Percentiles rank a stretch among this genome's conserved stretches.
Conservation (phyloP, 352 stramenopile genomes). For the Phytophthora tubulina region DNA sequence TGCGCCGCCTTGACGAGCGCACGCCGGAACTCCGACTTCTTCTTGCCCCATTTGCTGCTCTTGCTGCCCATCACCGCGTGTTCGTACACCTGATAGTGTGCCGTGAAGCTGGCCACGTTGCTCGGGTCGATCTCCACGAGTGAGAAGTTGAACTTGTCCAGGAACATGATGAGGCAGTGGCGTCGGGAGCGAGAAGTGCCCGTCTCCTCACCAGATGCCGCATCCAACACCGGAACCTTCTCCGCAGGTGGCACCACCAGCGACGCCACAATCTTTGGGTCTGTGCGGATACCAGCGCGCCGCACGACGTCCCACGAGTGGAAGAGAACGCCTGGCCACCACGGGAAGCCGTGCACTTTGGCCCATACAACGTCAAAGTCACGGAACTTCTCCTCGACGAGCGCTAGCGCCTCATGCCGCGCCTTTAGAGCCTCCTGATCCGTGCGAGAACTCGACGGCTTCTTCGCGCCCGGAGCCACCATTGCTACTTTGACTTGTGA, state of each 20-base stretch:
- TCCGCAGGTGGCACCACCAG: conserved; percentile 53
- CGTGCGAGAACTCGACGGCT: conserved; percentile 32
- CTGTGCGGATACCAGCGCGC: conserved; percentile 49
- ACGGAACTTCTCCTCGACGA: conserved; percentile 66
- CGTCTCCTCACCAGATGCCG: conserved; percentile 35
- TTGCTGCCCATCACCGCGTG: conserved; percentile 45
- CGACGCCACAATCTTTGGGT: conserved; percentile 44
- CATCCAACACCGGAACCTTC: conserved; percentile 40
- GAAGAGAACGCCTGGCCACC: conserved; percentile 86
- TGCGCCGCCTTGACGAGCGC: conserved; percentile 47
- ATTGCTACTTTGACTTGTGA: conserved; percentile 25
- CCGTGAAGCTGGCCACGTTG: conserved; percentile 58
- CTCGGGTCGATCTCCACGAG: conserved; percentile 50
- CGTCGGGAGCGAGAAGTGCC: conserved; percentile 27
- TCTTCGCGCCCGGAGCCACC: conserved; percentile 44
- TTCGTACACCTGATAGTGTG: conserved; percentile 54
- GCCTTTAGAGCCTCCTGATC: conserved; percentile 33
- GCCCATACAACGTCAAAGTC: conserved; percentile 86
- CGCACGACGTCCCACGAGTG: conserved; percentile 64
- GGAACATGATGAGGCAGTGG: conserved; percentile 68
- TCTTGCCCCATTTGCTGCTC: conserved; percentile 22
- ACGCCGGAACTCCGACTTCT: conserved; percentile 47
- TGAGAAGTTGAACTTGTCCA: conserved; percentile 75
- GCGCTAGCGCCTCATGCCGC: conserved; percentile 41
- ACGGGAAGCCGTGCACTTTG: conserved; percentile 74